Conservation (phyloP, 169 alveolate genomes). For the Eimeria sp. region DNA sequence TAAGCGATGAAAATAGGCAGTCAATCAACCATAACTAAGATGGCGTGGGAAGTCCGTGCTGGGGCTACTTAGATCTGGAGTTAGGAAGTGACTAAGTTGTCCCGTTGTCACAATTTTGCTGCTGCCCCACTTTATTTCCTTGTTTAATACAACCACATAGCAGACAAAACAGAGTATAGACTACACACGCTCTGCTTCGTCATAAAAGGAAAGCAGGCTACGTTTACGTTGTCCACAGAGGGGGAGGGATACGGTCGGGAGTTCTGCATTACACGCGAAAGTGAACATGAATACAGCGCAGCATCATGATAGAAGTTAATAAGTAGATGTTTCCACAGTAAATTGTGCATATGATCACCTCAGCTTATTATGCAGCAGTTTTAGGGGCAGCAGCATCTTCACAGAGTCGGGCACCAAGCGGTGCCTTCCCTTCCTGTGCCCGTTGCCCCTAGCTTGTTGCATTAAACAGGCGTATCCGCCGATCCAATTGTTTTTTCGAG, state of each 20-base stretch:
- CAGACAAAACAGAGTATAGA: not conserved
- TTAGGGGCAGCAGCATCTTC: not conserved
- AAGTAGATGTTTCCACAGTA: not conserved
- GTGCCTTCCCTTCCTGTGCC: not conserved
- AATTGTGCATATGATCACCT: not conserved
- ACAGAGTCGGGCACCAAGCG: not conserved
- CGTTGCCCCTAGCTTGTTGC: not conserved
- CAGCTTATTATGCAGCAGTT: not conserved
- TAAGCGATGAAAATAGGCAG: not conserved
- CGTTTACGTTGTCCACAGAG: not conserved
- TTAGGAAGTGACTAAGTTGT: not conserved
- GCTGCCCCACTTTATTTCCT: not conserved
- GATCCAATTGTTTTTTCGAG: not conserved
- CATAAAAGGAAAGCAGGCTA: not conserved
- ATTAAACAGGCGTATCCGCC: not conserved
- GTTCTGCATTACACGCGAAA: not conserved
- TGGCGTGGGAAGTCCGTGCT: not conserved
- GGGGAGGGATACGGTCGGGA: not conserved
- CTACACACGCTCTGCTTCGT: not conserved
- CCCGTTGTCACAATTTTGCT: not conserved
- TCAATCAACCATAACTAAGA: not conserved
- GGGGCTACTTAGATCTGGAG: not conserved
- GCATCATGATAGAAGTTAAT: not conserved
- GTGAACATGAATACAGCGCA: not conserved
- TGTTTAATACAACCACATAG: not conserved